These are phyloP conservation scores for Claviceps purpurea DNA, from an alignment of 2,329 filamentous ascomycete genomes.

Conservation along the genomic window DNA sequence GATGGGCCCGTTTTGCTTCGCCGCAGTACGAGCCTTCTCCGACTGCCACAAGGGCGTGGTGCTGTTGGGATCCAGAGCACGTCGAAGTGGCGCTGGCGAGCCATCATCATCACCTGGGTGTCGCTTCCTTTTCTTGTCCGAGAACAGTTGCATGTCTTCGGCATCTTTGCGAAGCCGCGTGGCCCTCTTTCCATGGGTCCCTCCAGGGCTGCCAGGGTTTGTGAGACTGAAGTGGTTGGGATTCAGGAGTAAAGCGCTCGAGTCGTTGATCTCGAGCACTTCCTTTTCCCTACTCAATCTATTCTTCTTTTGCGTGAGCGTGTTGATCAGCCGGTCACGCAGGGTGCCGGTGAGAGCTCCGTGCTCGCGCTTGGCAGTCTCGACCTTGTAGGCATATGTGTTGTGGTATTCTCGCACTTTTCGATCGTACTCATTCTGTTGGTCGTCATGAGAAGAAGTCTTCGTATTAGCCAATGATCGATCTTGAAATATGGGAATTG, in stretches of 20 bases:
- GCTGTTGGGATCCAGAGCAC: conserved; percentile 40
- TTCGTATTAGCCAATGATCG: neutral
- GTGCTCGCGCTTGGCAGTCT: conserved; percentile 50
- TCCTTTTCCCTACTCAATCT: conserved; percentile 54
- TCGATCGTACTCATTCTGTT: conserved; percentile 48
- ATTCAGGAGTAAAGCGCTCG: conserved; percentile 50
- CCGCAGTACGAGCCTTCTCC: conserved; percentile 39
- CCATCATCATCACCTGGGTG: conserved; percentile 48
- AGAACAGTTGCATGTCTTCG: conserved; percentile 42
- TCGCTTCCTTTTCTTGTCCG: conserved; percentile 51
- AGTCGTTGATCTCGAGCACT: conserved; percentile 53
- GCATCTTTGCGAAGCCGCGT: conserved; percentile 47
- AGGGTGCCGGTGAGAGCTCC: conserved; percentile 45
- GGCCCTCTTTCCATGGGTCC: conserved; percentile 48
- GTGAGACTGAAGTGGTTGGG: conserved; percentile 55
- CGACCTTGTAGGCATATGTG: conserved; percentile 46
- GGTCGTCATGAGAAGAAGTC: neutral
- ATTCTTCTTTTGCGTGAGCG: conserved; percentile 50
- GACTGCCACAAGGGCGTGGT: conserved; percentile 51
- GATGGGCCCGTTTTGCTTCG: conserved; percentile 44
- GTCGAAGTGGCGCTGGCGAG: conserved; percentile 44
- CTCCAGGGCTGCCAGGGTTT: conserved; percentile 51
- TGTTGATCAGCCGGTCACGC: conserved; percentile 54
- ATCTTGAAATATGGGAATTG: too few species aligned
- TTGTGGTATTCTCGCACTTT: conserved; percentile 46